Conservation (phyloP, 495 filamentous ascomycete genomes). For the Penicillium paxilli region DNA sequence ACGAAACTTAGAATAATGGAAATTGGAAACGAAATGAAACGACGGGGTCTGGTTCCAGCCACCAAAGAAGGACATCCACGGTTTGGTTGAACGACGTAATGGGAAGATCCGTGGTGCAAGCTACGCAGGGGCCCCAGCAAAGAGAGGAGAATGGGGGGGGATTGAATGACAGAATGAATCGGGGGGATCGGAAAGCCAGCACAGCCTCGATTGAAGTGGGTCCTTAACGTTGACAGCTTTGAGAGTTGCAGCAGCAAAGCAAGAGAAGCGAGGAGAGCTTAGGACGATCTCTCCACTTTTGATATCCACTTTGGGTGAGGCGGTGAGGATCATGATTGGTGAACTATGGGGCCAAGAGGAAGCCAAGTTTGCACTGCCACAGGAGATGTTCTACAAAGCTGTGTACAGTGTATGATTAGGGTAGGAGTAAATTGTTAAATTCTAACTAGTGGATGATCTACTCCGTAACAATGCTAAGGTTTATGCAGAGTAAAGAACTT, state of each 20-base stretch:
- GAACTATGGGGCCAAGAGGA: neutral
- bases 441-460: too few relatives aligned
- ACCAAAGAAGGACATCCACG: conserved; percentile 10
- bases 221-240: neutral
- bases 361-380: conserved; percentile 11
- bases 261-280: neutral
- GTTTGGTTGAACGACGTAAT: conserved; percentile 11
- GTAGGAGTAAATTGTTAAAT: too few relatives aligned
- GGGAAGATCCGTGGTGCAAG: conserved; percentile 5
- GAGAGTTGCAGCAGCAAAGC: neutral
- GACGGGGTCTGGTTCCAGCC: conserved; percentile 17
- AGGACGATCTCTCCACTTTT: neutral
- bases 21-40: too few relatives aligned
- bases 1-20: conserved; percentile 7
- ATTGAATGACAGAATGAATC: neutral
- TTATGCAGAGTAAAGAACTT: neutral
- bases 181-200: conserved; percentile 1
- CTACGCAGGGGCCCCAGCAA: neutral
- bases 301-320: neutral
- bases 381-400: neutral
- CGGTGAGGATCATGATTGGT: neutral
- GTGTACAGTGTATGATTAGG: too few relatives aligned
- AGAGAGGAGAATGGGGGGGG: neutral
- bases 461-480: too few relatives aligned
- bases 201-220: conserved; percentile 18